Evolutionary conservation across 805 yeast genomes (phyloP), one percentile per base, ranked within the genome.

Genomic region (Torulaspora delbrueckii): DNA sequence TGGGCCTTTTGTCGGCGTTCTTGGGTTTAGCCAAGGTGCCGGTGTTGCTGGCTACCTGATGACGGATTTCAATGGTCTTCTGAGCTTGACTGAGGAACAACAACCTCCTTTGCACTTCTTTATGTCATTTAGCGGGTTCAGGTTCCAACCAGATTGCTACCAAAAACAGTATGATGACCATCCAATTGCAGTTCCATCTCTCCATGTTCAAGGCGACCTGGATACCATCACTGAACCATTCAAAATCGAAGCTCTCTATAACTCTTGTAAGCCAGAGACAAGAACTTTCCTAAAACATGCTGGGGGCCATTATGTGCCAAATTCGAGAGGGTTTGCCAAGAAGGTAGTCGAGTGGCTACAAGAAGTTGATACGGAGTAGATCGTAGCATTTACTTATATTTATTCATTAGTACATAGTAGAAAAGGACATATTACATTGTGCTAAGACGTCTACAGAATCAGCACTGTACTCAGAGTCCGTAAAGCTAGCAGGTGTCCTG

Each of bases 251-350:
- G 68, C 71, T 1, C 68, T 93, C 19, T 81, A 71, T 54, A 74
- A 79, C 7, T 71, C 73, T 8, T 77, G 79, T 48, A 65, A 65
- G 24, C 72, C 66, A 4, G 63, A 57, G 1, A 65, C 68, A 12
- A 67, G 86, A 22, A 74, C 71, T 0, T 47, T 73, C 33, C 50
- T 89, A 45, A 82, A 76, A 51, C 99, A 93, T 62, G 90, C 96
- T 2, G 99, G 99, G 40, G 98, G 98, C 1, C 99, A 93, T 61
- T 93, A 82, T 59, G 96, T 91, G 30, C 99, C 99, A 10, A 88
- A 86, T 58, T 79, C 88, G 4, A 84, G 82, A 49, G 66, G 62
- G 1, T 69, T 69, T 45, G 59, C 68, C 3, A 53, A 54, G 27
- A 66, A 69, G 43, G 66, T 69, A 1, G 33, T 55, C 1, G 50